phyloP scores from a whole-genome alignment of 345 rosid species.

The Tarenaya hassleriana region DNA sequence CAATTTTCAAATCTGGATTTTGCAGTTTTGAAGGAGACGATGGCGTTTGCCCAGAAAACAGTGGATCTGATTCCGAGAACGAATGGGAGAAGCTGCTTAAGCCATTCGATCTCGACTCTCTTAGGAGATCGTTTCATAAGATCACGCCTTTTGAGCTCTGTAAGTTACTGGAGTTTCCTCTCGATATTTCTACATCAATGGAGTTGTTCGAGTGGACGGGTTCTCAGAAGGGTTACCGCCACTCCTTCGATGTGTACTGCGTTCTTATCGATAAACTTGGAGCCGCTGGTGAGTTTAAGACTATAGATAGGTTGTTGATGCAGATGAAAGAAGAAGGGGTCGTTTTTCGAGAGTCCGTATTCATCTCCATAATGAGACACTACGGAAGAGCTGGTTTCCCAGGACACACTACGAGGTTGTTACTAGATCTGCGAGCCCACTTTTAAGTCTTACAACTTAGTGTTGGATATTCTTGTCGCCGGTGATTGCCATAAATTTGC shows the following conservation, averaged over 20 bases:
- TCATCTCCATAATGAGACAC: slow-evolving; percentile 67
- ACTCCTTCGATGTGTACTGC: slow-evolving; percentile 56
- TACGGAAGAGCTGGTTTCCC: slow-evolving; percentile 58
- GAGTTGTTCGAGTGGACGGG: slow-evolving; percentile 59
- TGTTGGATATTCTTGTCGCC: slow-evolving; percentile 53
- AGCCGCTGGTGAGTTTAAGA: slow-evolving; percentile 46
- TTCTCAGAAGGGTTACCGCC: slow-evolving; percentile 59
- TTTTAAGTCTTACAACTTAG: slow-evolving; percentile 65
- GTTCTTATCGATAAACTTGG: slow-evolving; percentile 69
- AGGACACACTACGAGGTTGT: slow-evolving; percentile 74
- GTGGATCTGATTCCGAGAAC: slow-evolving; percentile 33
- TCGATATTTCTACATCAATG: slow-evolving; percentile 56
- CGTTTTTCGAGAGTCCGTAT: slow-evolving; percentile 57
- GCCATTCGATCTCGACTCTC: slow-evolving; percentile 67
- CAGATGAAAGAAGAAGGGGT: slow-evolving; percentile 77
- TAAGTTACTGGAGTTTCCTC: slow-evolving; percentile 58
- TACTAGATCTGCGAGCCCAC: slow-evolving; percentile 66
- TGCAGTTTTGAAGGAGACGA: slow-evolving; percentile 9
- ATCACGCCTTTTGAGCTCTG: slow-evolving; percentile 57
- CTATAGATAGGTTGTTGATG: slow-evolving; percentile 50
- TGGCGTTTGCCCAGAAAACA: slow-evolving; percentile 5
- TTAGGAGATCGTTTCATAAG: slow-evolving; percentile 38
- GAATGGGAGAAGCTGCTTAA: slow-evolving; percentile 85
- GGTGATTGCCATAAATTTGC: slow-evolving; percentile 54
- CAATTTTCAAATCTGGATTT: slow-evolving; percentile 23